A percentile compares a stretch with the other conserved stretches of the same genome.
These are phyloP conservation scores for Psilocybe tampanensis DNA, from an alignment of 768 basidiomycete genomes.

Conservation along the genomic window DNA sequence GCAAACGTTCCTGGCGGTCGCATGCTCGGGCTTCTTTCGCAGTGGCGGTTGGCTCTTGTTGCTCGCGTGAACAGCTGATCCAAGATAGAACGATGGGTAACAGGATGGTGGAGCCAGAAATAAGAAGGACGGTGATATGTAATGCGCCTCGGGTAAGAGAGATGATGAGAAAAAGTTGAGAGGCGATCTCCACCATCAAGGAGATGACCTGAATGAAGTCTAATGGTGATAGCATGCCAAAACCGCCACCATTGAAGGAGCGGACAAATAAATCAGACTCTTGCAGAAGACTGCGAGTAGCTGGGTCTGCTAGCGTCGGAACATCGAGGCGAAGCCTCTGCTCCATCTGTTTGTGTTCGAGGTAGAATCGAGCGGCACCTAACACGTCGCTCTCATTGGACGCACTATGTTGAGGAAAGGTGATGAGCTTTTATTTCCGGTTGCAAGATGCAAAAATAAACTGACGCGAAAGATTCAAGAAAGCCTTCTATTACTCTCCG, in stretches of 20 bases:
- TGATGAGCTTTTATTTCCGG: background rate
- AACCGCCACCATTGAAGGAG: conserved; percentile 77
- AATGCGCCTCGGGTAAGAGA: conserved; percentile 61
- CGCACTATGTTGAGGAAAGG: conserved; percentile 27
- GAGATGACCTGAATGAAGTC: conserved; percentile 78
- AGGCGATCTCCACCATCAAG: conserved; percentile 68
- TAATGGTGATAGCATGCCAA: conserved; percentile 79
- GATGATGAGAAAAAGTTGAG: conserved; percentile 69
- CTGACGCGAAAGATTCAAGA: conserved; percentile 77
- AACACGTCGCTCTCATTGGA: conserved; percentile 76
- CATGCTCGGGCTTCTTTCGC: conserved; percentile 63
- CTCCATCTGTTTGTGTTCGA: conserved; percentile 80
- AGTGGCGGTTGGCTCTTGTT: conserved; percentile 47
- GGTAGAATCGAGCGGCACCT: conserved; percentile 69
- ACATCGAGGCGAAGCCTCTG: conserved; percentile 77
- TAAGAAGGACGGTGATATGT: conserved; percentile 56
- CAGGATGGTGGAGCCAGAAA: conserved; percentile 63
- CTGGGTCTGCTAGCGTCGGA: conserved; percentile 75
- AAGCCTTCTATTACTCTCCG: conserved; percentile 65
- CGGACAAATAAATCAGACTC: conserved; percentile 86
- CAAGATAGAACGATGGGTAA: conserved; percentile 63
- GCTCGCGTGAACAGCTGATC: conserved; percentile 42
- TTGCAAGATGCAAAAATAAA: conserved; percentile 19
- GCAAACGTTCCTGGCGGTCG: conserved; percentile 75
- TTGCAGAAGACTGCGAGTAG: conserved; percentile 76